Percentiles rank a stretch among this genome's conserved stretches.
Evolutionary conservation across 345 rosid species (phyloP).

Genomic region (Acer yangbiense): DNA sequence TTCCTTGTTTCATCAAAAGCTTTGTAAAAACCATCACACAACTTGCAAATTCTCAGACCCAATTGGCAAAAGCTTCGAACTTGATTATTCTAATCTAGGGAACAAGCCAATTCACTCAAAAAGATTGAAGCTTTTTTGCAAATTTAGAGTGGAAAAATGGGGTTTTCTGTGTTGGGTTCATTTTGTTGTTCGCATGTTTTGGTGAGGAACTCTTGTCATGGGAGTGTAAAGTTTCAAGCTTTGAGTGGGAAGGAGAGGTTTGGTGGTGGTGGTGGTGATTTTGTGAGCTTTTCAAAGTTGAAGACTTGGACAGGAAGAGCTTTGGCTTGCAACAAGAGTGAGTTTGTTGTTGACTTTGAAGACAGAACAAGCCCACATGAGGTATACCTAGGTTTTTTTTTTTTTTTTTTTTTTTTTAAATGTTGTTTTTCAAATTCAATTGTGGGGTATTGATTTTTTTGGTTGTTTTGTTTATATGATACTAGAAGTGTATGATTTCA

Average conservation of each 20-base stretch:
- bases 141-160: conserved; percentile 37
- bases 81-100: background rate
- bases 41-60: background rate
- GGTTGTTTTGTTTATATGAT: background rate
- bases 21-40: background rate
- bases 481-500: background rate
- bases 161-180: conserved; percentile 43
- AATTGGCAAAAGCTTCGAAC: background rate
- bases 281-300: conserved; percentile 25
- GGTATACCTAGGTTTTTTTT: conserved; percentile 37
- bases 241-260: conserved; percentile 28
- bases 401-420: background rate
- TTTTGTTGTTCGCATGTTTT: conserved; percentile 33
- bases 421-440: background rate
- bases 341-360: conserved; percentile 41
- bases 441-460: background rate
- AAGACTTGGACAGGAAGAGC: conserved; percentile 26
- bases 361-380: conserved; percentile 81
- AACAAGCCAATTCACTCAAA: background rate
- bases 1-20: background rate
- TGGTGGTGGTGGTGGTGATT: conserved; percentile 13
- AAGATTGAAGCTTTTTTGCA: background rate
- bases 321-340: conserved; percentile 40
- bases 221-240: conserved; percentile 31
- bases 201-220: conserved; percentile 12